Percentiles rank a stretch among this genome's conserved stretches.
phyloP scores from a whole-genome alignment of 495 filamentous ascomycete genomes.

The Cetradonia linearis region DNA sequence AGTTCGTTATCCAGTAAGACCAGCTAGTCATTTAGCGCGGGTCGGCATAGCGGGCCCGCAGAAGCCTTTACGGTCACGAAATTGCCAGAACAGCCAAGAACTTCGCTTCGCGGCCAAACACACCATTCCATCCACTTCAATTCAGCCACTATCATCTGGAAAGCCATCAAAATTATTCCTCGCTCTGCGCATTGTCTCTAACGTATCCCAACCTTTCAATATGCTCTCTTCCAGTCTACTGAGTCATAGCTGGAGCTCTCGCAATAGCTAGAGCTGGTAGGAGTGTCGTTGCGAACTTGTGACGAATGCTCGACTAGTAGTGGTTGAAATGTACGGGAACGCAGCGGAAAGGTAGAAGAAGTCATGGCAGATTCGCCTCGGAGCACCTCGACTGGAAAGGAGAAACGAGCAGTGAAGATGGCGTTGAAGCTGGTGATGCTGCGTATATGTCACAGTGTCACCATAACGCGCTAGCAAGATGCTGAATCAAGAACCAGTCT shows the following conservation, averaged over 20 bases:
- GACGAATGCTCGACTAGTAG: no score
- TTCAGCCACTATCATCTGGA: background rate
- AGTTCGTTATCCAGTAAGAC: no score
- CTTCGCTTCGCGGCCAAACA: background rate
- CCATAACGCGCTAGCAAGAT: background rate
- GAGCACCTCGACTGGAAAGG: background rate
- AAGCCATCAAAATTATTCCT: background rate
- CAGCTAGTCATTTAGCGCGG: no score
- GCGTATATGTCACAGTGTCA: background rate
- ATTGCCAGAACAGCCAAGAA: background rate
- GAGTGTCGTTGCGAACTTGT: background rate
- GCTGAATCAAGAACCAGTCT: background rate
- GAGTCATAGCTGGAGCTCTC: background rate
- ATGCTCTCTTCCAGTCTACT: background rate
- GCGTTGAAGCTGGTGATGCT: background rate
- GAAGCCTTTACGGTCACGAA: background rate
- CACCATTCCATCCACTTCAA: background rate
- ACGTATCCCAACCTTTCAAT: background rate
- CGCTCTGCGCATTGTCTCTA: background rate
- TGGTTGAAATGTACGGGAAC: no score
- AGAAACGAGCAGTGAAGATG: background rate
- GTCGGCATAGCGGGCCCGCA: no score
- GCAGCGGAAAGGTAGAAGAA: background rate
- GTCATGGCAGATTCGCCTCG: background rate
- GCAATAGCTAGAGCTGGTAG: background rate